Percentiles rank a stretch among this genome's conserved stretches.
Conservation (phyloP, 1,284 basidiomycete species). For the Marasmius sp. region DNA sequence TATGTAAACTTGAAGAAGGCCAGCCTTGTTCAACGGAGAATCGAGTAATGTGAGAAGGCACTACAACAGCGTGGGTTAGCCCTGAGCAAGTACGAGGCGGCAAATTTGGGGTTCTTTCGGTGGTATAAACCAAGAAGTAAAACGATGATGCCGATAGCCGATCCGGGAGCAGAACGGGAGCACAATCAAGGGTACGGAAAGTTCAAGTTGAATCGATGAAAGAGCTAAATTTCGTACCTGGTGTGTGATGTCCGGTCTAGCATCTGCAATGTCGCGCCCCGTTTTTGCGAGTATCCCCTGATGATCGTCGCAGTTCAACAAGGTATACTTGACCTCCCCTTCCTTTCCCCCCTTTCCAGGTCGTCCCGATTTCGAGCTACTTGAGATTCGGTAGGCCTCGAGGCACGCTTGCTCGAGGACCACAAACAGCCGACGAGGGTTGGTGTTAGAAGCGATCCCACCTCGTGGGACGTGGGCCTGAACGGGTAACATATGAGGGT, state of each 20-base stretch:
- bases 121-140: background rate
- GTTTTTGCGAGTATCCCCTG: constrained; percentile 98
- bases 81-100: constrained; percentile 2
- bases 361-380: constrained; percentile 36
- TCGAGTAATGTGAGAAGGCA: constrained; percentile 96
- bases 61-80: constrained; percentile 37
- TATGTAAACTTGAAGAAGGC: constrained; percentile 96
- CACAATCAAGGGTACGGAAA: background rate
- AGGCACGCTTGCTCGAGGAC: constrained; percentile 93
- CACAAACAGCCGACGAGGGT: constrained; percentile 80
- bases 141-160: background rate
- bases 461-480: constrained; percentile 79
- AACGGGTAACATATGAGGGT: constrained; percentile 79
- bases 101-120: background rate
- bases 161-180: too few relatives aligned
- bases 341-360: constrained; percentile 51
- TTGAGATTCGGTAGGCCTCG: constrained; percentile 89
- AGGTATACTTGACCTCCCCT: constrained; percentile 91
- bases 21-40: constrained; percentile 97
- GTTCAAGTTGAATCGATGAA: constrained; percentile 6
- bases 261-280: constrained; percentile 96
- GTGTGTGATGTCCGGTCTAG: constrained; percentile 97
- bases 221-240: constrained; percentile 65
- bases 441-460: constrained; percentile 43
- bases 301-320: constrained; percentile 99